A percentile compares a stretch with the other conserved stretches of the same genome.
phyloP scores from a whole-genome alignment of 2,329 filamentous ascomycete genomes.

The Fusarium hostae region DNA sequence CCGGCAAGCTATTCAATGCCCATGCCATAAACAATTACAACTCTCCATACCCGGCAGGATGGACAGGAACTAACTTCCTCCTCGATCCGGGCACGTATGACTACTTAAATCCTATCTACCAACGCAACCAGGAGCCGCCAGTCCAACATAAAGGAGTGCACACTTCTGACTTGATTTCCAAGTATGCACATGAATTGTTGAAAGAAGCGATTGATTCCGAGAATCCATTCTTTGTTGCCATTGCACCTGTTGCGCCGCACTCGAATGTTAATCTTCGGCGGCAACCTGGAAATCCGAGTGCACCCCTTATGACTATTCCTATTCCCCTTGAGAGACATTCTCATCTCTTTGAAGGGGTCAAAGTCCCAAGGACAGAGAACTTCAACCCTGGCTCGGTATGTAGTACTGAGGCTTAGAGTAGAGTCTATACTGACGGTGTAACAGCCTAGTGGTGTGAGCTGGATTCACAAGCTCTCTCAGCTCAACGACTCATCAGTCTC shows the following conservation, averaged over 20 bases:
- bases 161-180: constrained; percentile 67
- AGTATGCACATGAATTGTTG: constrained; percentile 69
- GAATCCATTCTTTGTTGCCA: constrained; percentile 73
- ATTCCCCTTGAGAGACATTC: constrained; percentile 70
- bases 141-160: constrained; percentile 48
- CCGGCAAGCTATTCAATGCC: constrained; percentile 77
- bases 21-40: constrained; percentile 72
- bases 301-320: constrained; percentile 49
- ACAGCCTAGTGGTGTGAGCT: constrained; percentile 54
- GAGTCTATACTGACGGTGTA: neutral
- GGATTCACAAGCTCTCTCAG: constrained; percentile 56
- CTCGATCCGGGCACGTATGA: constrained; percentile 53
- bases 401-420: neutral
- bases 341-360: constrained; percentile 68
- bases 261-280: constrained; percentile 56
- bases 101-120: constrained; percentile 62
- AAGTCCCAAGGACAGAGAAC: constrained; percentile 69
- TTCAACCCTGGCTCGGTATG: constrained; percentile 72
- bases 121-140: constrained; percentile 53
- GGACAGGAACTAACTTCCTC: constrained; percentile 58
- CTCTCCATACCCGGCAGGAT: constrained; percentile 66
- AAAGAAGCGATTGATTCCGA: constrained; percentile 65
- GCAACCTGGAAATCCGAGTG: neutral
- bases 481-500: constrained; percentile 56
- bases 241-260: constrained; percentile 76